Base-by-base conservation (phyloP, 2,329 filamentous ascomycete species). In the Plectosphaerella cucumerina region DNA sequence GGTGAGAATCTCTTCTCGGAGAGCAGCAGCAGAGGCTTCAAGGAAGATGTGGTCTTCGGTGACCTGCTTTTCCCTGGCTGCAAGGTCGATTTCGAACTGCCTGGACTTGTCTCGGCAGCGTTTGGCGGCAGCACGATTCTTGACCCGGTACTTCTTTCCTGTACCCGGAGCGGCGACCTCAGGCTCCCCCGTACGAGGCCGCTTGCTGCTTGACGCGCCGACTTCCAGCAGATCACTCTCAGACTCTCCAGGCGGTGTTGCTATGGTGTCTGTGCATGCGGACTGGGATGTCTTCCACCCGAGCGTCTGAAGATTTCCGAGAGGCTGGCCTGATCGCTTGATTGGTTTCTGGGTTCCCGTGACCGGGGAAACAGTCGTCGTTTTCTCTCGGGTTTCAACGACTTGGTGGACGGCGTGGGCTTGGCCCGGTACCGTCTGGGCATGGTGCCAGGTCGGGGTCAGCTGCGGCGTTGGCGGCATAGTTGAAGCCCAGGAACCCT, bases 31-130 rank as follows among this genome's bases (percentile, higher is more conserved):
- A 18, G 31, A 53, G 3, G 50, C 53, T 12, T 53, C 48, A 12
- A 55, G 53, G 15, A 50, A 51, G 15, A 50, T 34, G 6, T 46
- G 51, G 31, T 55, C 46, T 15, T 39, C 8, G 3, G 45, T 49
- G 12, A 53, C 45, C 18, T 46, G 35, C n/a, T 49, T 48, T 23
- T 53, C 53, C 18, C 23, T 45, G 26, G 26, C 48, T 5, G 33
- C 37, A 14, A 55, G 48, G 11, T 55, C 51, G 3, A 49, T 21
- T 20, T 55, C 53, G 20, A 53, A 49, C 17, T 51, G 50, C 21
- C 52, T 55, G 18, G 51, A 53, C 20, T 55, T 55, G 14, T 55
- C 51, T 17, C 53, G 53, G 9, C 53, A 55, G 6, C 53, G 53
- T 46, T 55, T 55, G 15, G 53, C 53, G 1, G 53, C 53, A 1